These are phyloP conservation scores for Circinella umbellata DNA, from an alignment of 371 early-diverging fungal species.

Conservation along the genomic window DNA sequence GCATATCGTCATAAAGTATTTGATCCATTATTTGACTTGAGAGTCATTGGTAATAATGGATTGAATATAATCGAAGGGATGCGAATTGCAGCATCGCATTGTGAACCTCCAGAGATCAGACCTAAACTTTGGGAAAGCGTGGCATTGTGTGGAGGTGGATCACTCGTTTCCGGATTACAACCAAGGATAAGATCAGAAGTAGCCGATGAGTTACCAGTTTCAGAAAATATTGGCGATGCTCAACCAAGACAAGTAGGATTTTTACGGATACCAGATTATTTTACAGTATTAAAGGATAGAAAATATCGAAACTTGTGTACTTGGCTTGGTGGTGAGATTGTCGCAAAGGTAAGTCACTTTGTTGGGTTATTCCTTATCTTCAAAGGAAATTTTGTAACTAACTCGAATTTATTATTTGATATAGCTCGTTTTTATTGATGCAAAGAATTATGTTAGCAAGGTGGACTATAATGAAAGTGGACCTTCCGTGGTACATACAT, in stretches of 20 bases:
- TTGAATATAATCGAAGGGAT: slow-evolving; percentile 68
- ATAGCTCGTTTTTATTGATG: slow-evolving; percentile 71
- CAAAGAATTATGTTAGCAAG: slow-evolving; percentile 77
- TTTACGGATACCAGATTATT: slow-evolving; percentile 78
- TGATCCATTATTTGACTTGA: slow-evolving; percentile 72
- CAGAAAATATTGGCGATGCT: slow-evolving; percentile 79
- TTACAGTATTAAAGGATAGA: slow-evolving; percentile 71
- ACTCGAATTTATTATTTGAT: too few relatives aligned
- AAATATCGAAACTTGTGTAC: slow-evolving; percentile 61
- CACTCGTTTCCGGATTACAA: slow-evolving; percentile 28
- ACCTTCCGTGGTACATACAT: slow-evolving; percentile 68
- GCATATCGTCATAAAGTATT: slow-evolving; percentile 58
- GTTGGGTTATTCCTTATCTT: too few relatives aligned
- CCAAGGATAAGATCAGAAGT: slow-evolving; percentile 69
- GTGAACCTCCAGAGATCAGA: slow-evolving; percentile 80
- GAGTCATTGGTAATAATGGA: slow-evolving; percentile 44
- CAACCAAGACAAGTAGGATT: slow-evolving; percentile 78
- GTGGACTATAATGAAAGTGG: slow-evolving; percentile 85
- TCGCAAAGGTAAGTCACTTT: slow-evolving; percentile 70
- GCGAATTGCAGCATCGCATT: slow-evolving; percentile 63
- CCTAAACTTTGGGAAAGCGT: slow-evolving; percentile 83
- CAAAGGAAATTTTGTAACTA: too few relatives aligned
- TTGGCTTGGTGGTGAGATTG: slow-evolving; percentile 79
- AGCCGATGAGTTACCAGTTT: slow-evolving; percentile 57
- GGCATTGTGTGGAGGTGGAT: slow-evolving; percentile 73